Conservation (phyloP, 352 stramenopile genomes). For the Phytophthora sojae region DNA sequence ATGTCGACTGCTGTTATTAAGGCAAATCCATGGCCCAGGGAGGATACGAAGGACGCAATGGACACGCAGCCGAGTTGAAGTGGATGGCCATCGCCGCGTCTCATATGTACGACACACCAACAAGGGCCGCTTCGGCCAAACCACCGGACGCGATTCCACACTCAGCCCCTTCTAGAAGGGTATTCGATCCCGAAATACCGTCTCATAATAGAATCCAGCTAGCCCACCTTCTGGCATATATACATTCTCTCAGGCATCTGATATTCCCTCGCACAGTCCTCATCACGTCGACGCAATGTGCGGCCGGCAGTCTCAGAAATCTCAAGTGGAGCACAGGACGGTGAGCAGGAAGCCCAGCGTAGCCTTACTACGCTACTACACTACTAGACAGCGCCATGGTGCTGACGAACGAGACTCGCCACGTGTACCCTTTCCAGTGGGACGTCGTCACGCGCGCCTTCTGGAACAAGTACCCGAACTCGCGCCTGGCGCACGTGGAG, state of each 20-base stretch:
- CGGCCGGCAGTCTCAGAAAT: slow-evolving; percentile 22
- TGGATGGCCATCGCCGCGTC: neutral
- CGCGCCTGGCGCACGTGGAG: slow-evolving; percentile 80
- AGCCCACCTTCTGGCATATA: neutral
- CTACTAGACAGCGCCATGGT: slow-evolving; percentile 53
- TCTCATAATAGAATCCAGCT: no score
- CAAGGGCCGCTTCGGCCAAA: neutral
- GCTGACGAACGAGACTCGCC: slow-evolving; percentile 72
- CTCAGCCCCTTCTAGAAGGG: neutral
- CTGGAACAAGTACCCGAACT: slow-evolving; percentile 92
- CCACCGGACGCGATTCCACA: neutral
- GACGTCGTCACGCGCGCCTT: slow-evolving; percentile 87
- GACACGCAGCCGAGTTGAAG: neutral
- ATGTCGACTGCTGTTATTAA: neutral
- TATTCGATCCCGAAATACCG: neutral
- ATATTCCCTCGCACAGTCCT: neutral
- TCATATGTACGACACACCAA: slow-evolving; percentile 11
- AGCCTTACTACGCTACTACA: neutral
- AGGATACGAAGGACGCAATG: neutral
- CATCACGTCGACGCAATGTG: slow-evolving; percentile 1
- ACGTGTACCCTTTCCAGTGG: slow-evolving; percentile 87
- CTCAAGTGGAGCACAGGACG: neutral
- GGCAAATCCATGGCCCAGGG: neutral
- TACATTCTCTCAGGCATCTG: neutral
- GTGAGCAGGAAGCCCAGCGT: neutral